phyloP scores from a whole-genome alignment of 352 stramenopile species.

The Peronospora belbahrii region DNA sequence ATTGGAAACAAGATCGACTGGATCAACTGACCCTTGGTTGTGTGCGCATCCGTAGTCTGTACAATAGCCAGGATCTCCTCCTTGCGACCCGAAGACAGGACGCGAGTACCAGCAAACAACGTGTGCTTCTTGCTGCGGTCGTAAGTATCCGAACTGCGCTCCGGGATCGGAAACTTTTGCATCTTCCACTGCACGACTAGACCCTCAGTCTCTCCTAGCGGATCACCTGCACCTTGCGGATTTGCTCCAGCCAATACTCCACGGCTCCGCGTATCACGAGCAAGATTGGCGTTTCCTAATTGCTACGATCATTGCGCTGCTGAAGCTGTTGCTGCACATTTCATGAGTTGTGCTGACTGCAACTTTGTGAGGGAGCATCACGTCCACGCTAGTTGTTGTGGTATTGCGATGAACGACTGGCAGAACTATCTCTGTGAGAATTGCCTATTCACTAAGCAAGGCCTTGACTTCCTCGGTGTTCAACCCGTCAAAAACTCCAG shows the following conservation, averaged over 20 bases:
- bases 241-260: no score
- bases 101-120: constrained; percentile 79
- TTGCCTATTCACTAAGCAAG: constrained; percentile 86
- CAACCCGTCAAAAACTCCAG: constrained; percentile 11
- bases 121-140: constrained; percentile 77
- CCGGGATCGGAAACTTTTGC: constrained; percentile 69
- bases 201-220: no score
- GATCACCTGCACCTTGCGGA: no score
- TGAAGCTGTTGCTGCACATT: no score
- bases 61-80: constrained; percentile 74
- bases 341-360: no score
- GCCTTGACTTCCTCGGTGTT: constrained; percentile 69
- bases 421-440: constrained; percentile 27
- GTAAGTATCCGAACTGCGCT: constrained; percentile 47
- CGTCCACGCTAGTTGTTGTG: no score
- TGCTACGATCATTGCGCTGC: no score
- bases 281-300: no score
- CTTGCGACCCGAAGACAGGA: constrained; percentile 55
- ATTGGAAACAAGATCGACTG: constrained; percentile 81
- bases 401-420: constrained; percentile 15
- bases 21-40: constrained; percentile 77
- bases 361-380: no score
- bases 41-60: constrained; percentile 75
- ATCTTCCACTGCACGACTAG: no score
- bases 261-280: no score